phyloP scores from a whole-genome alignment of 805 yeast species.

The Pichia eremophila region DNA sequence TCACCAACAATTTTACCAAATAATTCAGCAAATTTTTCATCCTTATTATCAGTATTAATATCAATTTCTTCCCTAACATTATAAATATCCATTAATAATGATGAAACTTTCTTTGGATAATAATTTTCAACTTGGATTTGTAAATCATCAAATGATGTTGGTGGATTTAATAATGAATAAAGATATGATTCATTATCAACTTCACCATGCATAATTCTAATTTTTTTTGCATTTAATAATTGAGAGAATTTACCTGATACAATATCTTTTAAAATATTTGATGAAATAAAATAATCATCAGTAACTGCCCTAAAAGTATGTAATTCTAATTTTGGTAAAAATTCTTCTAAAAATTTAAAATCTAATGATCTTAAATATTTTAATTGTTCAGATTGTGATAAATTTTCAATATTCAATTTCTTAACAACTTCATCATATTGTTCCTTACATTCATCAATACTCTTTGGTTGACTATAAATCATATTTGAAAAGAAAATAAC shows the following conservation, averaged over 20 bases:
- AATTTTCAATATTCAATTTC: conserved; percentile 12
- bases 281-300: conserved; percentile 29
- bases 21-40: conserved; percentile 10
- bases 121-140: conserved; percentile 27
- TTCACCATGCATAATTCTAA: conserved; percentile 9
- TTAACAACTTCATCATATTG: conserved; percentile 29
- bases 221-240: neutral
- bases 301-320: conserved; percentile 30
- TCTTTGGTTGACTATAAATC: conserved; percentile 30
- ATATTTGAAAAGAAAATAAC: conserved; percentile 28
- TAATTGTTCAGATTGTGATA: conserved; percentile 8
- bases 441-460: conserved; percentile 25
- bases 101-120: conserved; percentile 25
- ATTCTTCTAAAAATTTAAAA: conserved; percentile 4
- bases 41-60: conserved; percentile 9
- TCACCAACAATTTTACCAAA: conserved; percentile 31
- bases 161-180: conserved; percentile 6
- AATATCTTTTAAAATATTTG: conserved; percentile 25
- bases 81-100: conserved; percentile 13
- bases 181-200: conserved; percentile 6
- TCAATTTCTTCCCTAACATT: conserved; percentile 11
- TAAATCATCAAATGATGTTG: conserved; percentile 16
- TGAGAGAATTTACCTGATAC: conserved; percentile 14
- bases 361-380: conserved; percentile 4
- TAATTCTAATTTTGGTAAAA: conserved; percentile 5